Base-by-base conservation (phyloP, 2,329 filamentous ascomycete genomes). In the Sporothrix phasma region DNA sequence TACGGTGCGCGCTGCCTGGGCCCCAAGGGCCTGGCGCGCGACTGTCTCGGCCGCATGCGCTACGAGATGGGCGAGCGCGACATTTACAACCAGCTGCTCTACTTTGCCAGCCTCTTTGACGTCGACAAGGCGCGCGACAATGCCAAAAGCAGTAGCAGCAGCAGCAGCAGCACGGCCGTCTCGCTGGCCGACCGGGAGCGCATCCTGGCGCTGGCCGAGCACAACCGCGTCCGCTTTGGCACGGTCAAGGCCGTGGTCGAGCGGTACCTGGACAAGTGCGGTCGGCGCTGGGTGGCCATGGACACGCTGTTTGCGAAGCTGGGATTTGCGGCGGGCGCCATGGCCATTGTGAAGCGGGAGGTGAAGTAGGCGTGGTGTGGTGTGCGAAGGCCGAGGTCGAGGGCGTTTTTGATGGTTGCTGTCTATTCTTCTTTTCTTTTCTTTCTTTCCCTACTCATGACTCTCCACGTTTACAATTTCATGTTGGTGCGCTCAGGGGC, bases 1-100 rank as follows among this genome's bases (percentile, higher is more conserved):
- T 96, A 96, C 74, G 94, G 94, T 53, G 86, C 88, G 66, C 86
- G 92, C 59, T 99, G 94, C 73, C 80, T 97, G 5, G 94, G 94
- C 0, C 90, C 93, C 17, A 88, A 87, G 69, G 92, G 92, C 1
- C 86, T 94, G 3, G 93, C 89, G 0, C 84, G 87, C 64, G 92
- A 91, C 63, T 99, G 94, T 74, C 78, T 87, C 3, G 94, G 94
- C 22, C 85, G 85, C 59, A 97, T 99, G 92, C 79, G 84, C 24
- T 97, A 92, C 73, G 92, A 95, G 76, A 88, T 90, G 72, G 81
- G 84, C 0, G 94, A 97, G 77, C 93, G 94, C 76, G 88, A 88
- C 71, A 82, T 97, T 65, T 97, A 97, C 78, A 97, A 96, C 74
- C 94, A 99, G 76, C 80, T 99, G 46, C 78, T 97, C 63, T 99